A percentile compares a stretch with the other conserved stretches of the same genome.
These are phyloP conservation scores for Centaurea solstitialis DNA, from an alignment of 129 eudicot genomes.

Conservation along the genomic window DNA sequence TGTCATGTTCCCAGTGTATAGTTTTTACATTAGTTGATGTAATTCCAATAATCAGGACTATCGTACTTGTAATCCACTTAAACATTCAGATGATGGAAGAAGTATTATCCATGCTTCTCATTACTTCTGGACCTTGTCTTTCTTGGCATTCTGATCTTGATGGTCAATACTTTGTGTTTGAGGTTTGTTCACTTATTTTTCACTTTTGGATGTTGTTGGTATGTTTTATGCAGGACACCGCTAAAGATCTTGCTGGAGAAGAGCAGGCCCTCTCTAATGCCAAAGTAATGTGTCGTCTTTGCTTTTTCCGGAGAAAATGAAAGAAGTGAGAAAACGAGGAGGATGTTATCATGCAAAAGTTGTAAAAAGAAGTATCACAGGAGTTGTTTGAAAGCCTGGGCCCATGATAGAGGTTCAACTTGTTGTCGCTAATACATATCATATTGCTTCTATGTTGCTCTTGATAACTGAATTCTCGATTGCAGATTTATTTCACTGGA, in stretches of 20 bases:
- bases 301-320: conserved; percentile 84
- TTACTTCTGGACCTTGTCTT: neutral
- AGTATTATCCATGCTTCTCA: neutral
- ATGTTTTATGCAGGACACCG: conserved; percentile 43
- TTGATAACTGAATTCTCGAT: conserved; percentile 25
- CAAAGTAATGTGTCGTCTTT: conserved; percentile 87
- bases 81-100: conserved; percentile 3
- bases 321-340: conserved; percentile 85
- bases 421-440: neutral
- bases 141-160: conserved; percentile 5
- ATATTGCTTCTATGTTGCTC: neutral
- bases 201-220: neutral
- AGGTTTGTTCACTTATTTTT: neutral
- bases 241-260: conserved; percentile 61
- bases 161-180: conserved; percentile 11
- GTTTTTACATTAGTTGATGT: neutral
- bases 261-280: conserved; percentile 64
- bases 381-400: conserved; percentile 84
- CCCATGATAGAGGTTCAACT: conserved; percentile 78
- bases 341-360: conserved; percentile 82
- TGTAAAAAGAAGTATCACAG: conserved; percentile 94
- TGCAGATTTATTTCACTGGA: conserved; percentile 96
- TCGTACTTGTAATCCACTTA: neutral
- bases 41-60: neutral
- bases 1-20: neutral